Percentiles rank a stretch among this genome's conserved stretches.
Evolutionary conservation across 2,329 filamentous ascomycete genomes (phyloP).

Genomic region (Hymenoscyphus fructigenus): DNA sequence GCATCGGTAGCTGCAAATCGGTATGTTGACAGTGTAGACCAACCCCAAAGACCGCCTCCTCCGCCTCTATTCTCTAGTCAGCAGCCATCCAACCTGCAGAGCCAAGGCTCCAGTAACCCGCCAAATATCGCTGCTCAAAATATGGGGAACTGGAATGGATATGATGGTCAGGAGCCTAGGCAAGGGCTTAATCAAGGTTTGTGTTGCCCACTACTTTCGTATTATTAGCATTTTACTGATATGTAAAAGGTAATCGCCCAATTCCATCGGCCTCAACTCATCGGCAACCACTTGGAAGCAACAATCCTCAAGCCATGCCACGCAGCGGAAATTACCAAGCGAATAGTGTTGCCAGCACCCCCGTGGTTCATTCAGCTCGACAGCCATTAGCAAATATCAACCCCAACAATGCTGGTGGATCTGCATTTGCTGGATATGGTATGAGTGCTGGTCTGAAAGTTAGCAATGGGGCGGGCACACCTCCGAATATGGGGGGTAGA

Average conservation of each 20-base stretch:
- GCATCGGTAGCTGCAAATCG: constrained; percentile 30
- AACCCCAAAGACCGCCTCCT: constrained; percentile 22
- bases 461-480: constrained; percentile 29
- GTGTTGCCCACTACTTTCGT: neutral
- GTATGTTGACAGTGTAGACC: constrained; percentile 28
- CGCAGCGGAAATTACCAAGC: constrained; percentile 22
- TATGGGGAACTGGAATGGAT: constrained; percentile 26
- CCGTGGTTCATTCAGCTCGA: constrained; percentile 17
- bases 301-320: constrained; percentile 17
- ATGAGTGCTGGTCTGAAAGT: constrained; percentile 39
- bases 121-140: constrained; percentile 17
- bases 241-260: constrained; percentile 14
- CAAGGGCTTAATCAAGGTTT: constrained; percentile 26
- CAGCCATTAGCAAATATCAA: constrained; percentile 27
- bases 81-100: constrained; percentile 15
- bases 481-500: constrained; percentile 17
- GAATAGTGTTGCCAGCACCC: constrained; percentile 21
- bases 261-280: constrained; percentile 35
- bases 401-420: constrained; percentile 19
- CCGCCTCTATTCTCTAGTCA: constrained; percentile 22
- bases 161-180: constrained; percentile 25
- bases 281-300: constrained; percentile 30
- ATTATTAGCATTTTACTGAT: neutral
- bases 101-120: constrained; percentile 1
- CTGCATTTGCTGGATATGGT: constrained; percentile 35